Evolutionary conservation across 2,329 filamentous ascomycete genomes (phyloP).

Genomic region (Capronia epimyces): DNA sequence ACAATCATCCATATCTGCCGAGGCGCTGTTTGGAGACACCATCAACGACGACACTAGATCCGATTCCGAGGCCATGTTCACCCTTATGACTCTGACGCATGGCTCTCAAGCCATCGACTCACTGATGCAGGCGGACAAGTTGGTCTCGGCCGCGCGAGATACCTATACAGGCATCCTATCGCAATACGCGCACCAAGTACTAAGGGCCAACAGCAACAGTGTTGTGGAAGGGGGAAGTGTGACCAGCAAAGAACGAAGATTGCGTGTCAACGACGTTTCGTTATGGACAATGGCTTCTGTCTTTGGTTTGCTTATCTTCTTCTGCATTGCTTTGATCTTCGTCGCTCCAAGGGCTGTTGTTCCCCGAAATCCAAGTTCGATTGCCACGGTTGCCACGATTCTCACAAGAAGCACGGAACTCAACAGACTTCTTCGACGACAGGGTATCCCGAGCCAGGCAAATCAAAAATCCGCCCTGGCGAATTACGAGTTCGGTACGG

Average conservation of each 20-base stretch:
- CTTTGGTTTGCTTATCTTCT: conserved; percentile 18
- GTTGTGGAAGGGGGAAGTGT: conserved; percentile 14
- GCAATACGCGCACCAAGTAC: conserved; percentile 23
- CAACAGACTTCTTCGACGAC: conserved; percentile 23
- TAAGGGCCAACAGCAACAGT: conserved; percentile 12
- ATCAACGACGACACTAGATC: conserved; percentile 12
- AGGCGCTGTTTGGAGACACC: conserved; percentile 22
- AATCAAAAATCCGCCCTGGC: conserved; percentile 25
- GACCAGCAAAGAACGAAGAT: conserved; percentile 13
- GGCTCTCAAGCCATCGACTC: conserved; percentile 16
- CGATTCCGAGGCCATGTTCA: conserved; percentile 22
- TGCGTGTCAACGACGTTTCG: conserved; percentile 25
- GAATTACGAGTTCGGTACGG: conserved; percentile 28
- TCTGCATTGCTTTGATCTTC: conserved; percentile 23
- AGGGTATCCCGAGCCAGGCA: conserved; percentile 16
- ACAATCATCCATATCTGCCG: conserved; percentile 14
- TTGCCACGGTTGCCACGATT: conserved; percentile 23
- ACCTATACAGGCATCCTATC: conserved; percentile 26
- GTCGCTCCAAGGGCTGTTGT: conserved; percentile 25
- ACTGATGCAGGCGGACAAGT: conserved; percentile 20
- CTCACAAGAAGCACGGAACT: conserved; percentile 26
- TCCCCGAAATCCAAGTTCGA: conserved; percentile 27
- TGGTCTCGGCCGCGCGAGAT: conserved; percentile 20
- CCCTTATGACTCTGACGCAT: conserved; percentile 22
- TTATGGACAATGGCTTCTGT: conserved; percentile 22